Conservation (phyloP, 2,329 filamentous ascomycete species). For the Exophiala bonariae region DNA sequence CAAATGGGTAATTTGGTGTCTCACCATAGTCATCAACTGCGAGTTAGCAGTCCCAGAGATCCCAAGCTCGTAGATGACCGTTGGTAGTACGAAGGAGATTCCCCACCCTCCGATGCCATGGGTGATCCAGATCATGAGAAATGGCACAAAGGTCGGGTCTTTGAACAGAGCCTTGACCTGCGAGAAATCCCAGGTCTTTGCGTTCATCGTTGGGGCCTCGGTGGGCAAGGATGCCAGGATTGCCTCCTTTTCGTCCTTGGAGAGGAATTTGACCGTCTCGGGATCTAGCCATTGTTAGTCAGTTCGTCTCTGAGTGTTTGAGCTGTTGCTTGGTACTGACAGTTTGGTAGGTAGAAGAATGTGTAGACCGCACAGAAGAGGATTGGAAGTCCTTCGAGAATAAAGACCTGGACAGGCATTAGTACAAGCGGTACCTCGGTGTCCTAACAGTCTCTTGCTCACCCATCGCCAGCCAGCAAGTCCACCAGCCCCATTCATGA, state of each 20-base stretch:
- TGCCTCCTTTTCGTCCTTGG: neutral
- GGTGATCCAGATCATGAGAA: slow-evolving; percentile 40
- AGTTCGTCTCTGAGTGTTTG: neutral
- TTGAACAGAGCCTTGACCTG: slow-evolving; percentile 32
- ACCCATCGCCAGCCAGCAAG: slow-evolving; percentile 34
- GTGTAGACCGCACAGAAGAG: slow-evolving; percentile 27
- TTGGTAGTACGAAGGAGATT: slow-evolving; percentile 40
- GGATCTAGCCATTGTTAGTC: slow-evolving; percentile 2
- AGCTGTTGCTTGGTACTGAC: neutral
- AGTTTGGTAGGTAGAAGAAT: slow-evolving; percentile 4
- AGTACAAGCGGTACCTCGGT: neutral
- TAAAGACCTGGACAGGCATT: slow-evolving; percentile 33
- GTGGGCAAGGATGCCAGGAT: slow-evolving; percentile 31
- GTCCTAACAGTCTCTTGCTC: neutral
- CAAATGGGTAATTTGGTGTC: too few species aligned
- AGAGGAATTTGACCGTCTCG: neutral
- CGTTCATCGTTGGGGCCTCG: neutral
- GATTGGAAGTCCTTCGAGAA: slow-evolving; percentile 39
- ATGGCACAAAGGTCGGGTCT: slow-evolving; percentile 39
- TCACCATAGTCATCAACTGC: slow-evolving; percentile 43
- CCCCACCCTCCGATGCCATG: slow-evolving; percentile 45
- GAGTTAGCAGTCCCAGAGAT: slow-evolving; percentile 42
- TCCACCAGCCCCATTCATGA: slow-evolving; percentile 36
- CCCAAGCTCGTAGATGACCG: slow-evolving; percentile 44
- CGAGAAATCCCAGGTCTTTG: slow-evolving; percentile 22